A percentile compares a stretch with the other conserved stretches of the same genome.
phyloP scores from a whole-genome alignment of 306 rosid genomes.

The Dalbergia cultrata region DNA sequence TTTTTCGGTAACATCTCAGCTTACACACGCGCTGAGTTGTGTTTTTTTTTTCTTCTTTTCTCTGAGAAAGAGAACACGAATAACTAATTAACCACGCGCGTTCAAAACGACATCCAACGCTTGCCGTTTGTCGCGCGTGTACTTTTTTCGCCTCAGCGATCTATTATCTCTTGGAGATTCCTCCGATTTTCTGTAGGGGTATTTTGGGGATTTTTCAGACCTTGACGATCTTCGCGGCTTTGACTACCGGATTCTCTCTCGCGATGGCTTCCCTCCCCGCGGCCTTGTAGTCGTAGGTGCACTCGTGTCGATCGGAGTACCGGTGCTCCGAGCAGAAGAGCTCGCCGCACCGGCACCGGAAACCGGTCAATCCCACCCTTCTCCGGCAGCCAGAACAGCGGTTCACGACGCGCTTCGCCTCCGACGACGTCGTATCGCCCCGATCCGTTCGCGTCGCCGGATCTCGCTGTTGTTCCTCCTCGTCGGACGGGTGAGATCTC shows the following conservation, averaged over 20 bases:
- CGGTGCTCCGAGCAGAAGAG: conserved; percentile 90
- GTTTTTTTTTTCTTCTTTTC: conserved; percentile 1
- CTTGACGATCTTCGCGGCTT: conserved; percentile 85
- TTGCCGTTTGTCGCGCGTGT: no score
- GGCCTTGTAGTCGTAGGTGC: conserved; percentile 88
- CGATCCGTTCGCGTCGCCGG: not conserved
- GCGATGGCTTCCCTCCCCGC: conserved; percentile 94
- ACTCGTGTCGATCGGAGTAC: conserved; percentile 93
- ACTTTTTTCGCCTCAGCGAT: not conserved
- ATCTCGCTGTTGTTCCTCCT: conserved; percentile 2
- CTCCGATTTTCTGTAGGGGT: not conserved
- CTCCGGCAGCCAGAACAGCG: conserved; percentile 88
- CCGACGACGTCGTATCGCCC: conserved; percentile 45
- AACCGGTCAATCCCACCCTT: conserved; percentile 88
- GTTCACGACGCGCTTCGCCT: conserved; percentile 68
- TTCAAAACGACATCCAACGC: conserved; percentile 21
- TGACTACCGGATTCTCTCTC: conserved; percentile 90
- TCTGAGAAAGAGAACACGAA: conserved; percentile 45
- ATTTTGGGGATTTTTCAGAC: conserved; percentile 58
- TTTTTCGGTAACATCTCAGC: conserved; percentile 36
- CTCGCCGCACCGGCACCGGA: conserved; percentile 95
- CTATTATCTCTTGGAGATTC: conserved; percentile 27
- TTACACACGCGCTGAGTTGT: conserved; percentile 26
- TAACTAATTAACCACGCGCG: conserved; percentile 36
- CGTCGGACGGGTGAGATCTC: conserved; percentile 27